These are phyloP conservation scores for Fusarium concolor DNA, from an alignment of 2,329 filamentous ascomycete genomes.

Conservation along the genomic window DNA sequence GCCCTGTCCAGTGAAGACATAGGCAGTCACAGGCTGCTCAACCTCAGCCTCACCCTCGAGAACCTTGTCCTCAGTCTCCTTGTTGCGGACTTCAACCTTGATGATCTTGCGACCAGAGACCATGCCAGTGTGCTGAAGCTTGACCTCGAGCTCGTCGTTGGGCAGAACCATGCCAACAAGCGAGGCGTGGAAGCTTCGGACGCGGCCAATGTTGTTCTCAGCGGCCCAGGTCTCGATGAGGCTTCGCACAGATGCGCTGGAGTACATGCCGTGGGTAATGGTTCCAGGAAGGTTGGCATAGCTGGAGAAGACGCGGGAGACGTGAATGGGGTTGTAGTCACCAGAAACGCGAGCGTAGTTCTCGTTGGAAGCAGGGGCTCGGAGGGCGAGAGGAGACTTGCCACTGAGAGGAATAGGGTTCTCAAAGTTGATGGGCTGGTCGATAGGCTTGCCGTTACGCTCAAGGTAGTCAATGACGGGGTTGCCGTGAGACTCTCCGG, in stretches of 20 bases:
- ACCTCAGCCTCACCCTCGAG: conserved; percentile 95
- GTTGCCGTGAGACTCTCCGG: conserved; percentile 91
- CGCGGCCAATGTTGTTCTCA: conserved; percentile 97
- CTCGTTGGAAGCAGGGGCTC: conserved; percentile 95
- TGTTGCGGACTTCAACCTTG: conserved; percentile 96
- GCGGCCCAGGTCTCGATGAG: conserved; percentile 98
- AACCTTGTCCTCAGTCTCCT: conserved; percentile 96
- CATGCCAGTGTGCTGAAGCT: conserved; percentile 97
- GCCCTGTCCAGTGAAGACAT: conserved; percentile 98
- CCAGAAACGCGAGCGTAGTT: conserved; percentile 97
- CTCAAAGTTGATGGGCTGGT: conserved; percentile 97
- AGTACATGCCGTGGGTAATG: conserved; percentile 99
- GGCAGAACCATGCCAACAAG: conserved; percentile 99
- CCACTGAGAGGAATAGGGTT: conserved; percentile 96
- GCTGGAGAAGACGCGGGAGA: conserved; percentile 94
- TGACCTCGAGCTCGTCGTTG: conserved; percentile 94
- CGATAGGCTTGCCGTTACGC: conserved; percentile 89
- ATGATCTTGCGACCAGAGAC: conserved; percentile 98
- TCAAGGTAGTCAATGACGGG: conserved; percentile 96
- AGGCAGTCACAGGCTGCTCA: conserved; percentile 95
- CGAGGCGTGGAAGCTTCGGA: conserved; percentile 95
- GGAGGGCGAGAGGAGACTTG: conserved; percentile 87
- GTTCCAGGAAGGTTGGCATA: conserved; percentile 97
- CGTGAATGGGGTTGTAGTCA: conserved; percentile 99
- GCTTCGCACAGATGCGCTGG: conserved; percentile 93